phyloP scores from a whole-genome alignment of 768 basidiomycete species.

The Rubroboletus pulcherrimus region DNA sequence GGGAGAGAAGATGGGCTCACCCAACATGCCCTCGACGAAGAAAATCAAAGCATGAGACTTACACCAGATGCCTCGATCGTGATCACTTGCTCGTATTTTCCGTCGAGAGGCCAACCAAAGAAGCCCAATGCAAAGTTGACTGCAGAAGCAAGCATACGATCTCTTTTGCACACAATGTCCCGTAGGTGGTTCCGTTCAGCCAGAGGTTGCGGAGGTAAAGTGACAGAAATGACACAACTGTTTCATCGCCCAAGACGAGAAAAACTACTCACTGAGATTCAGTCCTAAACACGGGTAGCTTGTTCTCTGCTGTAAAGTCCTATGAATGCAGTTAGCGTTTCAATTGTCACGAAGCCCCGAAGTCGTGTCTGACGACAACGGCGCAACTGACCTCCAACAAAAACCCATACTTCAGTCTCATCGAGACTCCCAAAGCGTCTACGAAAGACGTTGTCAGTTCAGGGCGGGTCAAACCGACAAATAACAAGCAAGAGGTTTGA shows the following conservation, averaged over 20 bases:
- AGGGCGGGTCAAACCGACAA: neutral
- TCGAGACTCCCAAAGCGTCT: constrained; percentile 68
- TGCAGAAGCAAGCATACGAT: constrained; percentile 68
- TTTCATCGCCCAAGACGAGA: neutral
- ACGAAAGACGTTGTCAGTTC: neutral
- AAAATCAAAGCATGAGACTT: constrained; percentile 30
- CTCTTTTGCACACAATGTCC: constrained; percentile 35
- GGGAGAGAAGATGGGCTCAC: neutral
- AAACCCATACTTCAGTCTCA: constrained; percentile 76
- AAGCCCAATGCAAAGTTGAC: constrained; percentile 71
- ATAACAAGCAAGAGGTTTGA: neutral
- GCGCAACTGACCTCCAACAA: constrained; percentile 48
- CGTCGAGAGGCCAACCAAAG: constrained; percentile 70
- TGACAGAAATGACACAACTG: neutral
- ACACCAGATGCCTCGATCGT: constrained; percentile 64
- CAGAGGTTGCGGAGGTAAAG: neutral
- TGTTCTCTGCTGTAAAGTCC: constrained; percentile 58
- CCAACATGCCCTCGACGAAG: neutral
- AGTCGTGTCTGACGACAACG: constrained; percentile 4
- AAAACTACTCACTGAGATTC: constrained; percentile 56
- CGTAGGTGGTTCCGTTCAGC: neutral
- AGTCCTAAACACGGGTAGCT: constrained; percentile 75
- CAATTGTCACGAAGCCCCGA: neutral
- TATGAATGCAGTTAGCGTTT: constrained; percentile 29
- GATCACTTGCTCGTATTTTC: constrained; percentile 72